Conservation (phyloP, 208 protist genomes). For the Leishmania gerbilli region DNA sequence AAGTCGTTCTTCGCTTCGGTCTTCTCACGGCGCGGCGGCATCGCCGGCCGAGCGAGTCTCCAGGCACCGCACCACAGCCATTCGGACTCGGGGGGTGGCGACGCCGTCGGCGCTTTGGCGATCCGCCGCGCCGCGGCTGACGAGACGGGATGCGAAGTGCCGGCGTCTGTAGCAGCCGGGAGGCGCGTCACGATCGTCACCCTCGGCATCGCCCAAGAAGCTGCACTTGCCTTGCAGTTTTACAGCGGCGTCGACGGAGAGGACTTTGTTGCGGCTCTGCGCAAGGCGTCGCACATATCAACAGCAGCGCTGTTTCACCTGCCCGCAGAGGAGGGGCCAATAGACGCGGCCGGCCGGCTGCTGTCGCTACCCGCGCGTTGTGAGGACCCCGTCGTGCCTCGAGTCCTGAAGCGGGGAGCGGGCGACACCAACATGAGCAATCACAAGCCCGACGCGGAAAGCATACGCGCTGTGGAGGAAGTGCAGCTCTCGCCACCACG, state of each 20-base stretch:
- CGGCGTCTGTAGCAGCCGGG: background rate
- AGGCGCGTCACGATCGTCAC: slow-evolving; percentile 24
- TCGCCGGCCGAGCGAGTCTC: background rate
- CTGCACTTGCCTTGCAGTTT: slow-evolving; percentile 36
- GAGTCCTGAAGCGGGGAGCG: slow-evolving; percentile 9
- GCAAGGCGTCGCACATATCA: slow-evolving; percentile 7
- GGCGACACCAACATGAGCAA: background rate
- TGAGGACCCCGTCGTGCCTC: slow-evolving; percentile 10
- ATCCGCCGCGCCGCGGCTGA: background rate
- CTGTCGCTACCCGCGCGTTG: slow-evolving; percentile 10
- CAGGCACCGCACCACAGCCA: background rate
- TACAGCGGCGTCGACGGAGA: slow-evolving; percentile 18
- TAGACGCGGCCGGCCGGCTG: slow-evolving; percentile 10
- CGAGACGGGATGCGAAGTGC: background rate
- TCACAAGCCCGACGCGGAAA: background rate
- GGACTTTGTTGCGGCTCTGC: slow-evolving; percentile 26
- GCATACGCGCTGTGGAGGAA: background rate
- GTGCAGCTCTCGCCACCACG: background rate
- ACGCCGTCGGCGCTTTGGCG: background rate
- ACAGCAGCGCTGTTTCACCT: slow-evolving; percentile 16
- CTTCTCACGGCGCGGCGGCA: background rate
- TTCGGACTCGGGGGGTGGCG: background rate
- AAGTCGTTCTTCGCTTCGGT: slow-evolving; percentile 14
- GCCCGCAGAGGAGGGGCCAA: slow-evolving; percentile 11
- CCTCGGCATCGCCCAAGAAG: slow-evolving; percentile 28